These are phyloP conservation scores for Penicillium egyptiacum DNA, from an alignment of 495 filamentous ascomycete genomes.

Conservation along the genomic window DNA sequence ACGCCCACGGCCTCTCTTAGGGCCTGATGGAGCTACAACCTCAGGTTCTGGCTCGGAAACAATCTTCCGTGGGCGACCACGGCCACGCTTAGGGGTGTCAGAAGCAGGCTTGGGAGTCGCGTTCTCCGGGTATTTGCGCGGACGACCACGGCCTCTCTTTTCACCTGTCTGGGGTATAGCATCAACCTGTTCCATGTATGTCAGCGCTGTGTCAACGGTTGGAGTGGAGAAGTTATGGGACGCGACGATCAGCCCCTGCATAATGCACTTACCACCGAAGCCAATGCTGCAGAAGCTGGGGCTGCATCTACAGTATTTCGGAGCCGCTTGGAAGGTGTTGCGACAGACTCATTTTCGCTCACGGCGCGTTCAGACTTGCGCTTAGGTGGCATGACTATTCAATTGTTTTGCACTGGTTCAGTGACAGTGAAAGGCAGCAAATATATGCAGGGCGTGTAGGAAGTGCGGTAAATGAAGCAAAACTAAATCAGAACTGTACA, in stretches of 20 bases:
- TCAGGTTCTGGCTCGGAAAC: constrained; percentile 14
- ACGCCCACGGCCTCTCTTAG: constrained; percentile 28
- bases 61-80: constrained; percentile 37
- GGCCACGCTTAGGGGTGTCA: constrained; percentile 40
- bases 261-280: constrained; percentile 18
- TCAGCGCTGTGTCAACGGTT: constrained; percentile 9
- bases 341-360: constrained; percentile 18
- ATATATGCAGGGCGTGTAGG: constrained; percentile 2
- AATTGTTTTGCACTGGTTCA: neutral
- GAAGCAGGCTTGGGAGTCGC: constrained; percentile 23
- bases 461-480: neutral
- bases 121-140: constrained; percentile 37
- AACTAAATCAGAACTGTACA: neutral
- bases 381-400: constrained; percentile 27
- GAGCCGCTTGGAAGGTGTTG: constrained; percentile 29
- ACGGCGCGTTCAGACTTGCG: constrained; percentile 31
- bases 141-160: constrained; percentile 42
- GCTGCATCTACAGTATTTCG: constrained; percentile 9
- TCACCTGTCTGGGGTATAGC: constrained; percentile 33
- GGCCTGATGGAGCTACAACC: neutral
- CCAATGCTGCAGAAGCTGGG: constrained; percentile 1
- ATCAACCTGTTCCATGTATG: constrained; percentile 6
- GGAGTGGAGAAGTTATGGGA: constrained; percentile 7
- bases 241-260: constrained; percentile 15
- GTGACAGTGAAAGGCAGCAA: neutral